Base-by-base conservation (phyloP, 495 filamentous ascomycete genomes). In the Terfezia boudieri region DNA sequence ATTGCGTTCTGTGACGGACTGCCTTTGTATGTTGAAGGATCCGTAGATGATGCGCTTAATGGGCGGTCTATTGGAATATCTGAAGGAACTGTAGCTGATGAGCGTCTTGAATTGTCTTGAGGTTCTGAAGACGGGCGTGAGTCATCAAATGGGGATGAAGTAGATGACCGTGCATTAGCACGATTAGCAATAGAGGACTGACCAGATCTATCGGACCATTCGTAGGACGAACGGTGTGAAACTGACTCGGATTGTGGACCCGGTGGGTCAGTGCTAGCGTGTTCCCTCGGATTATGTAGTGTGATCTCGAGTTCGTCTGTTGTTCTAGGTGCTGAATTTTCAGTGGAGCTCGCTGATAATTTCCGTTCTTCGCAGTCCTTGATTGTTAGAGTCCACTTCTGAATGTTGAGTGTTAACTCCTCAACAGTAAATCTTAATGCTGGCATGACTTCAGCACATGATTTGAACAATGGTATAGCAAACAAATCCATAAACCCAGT, bases 401-500 rank as follows among this genome's bases (percentile, higher is more conserved):
- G 61, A 62, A 81, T 80, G 66, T 96, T 98, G 32, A 66, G 64
- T 26, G 78, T 71, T 49, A 96, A 78, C 63, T 94, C 85, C 3
- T 82, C 76, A 8, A 88, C 81, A 37, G 78, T 84, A 64, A 88
- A 94, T 37, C 73, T 69, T 78, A 98, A 80, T 22, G 74, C 76
- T 8, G 90, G 87, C 52, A 96, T 68, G 43, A 96, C 76, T 53
- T 92, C 80, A 26, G 83, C 77, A 16, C 94, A 78, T 22, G 78
- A 82, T 57, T 86, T 79, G 63, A 98, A 98, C 0, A 98, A 74
- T 0, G 90, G 90, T 37, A 83, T 74, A 20, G 89, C 90, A 64
- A 96, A 96, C 56, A 94, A 75, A 54, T 82, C 90, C 83, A 98
- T 94, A 70, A 98, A 98, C 35, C 82, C 79, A 59, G 93, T 82